Evolutionary conservation across 1,284 basidiomycete genomes (phyloP).

Genomic region (Pseudozyma tsukubaensis): DNA sequence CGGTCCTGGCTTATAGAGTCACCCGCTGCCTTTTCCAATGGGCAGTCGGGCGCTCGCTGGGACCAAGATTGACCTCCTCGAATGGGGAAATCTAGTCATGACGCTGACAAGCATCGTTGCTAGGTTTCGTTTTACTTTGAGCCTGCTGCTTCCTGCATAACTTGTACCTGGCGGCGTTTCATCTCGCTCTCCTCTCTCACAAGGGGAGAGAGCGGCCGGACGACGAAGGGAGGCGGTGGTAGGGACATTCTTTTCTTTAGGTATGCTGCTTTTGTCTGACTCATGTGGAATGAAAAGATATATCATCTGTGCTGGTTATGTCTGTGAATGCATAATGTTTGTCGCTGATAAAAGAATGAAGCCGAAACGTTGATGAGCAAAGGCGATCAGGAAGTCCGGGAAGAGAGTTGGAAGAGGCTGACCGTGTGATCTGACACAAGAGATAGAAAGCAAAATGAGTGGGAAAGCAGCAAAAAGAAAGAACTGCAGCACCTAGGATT

Average conservation of each 20-base stretch:
- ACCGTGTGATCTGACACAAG: neutral
- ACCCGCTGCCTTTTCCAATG: constrained; percentile 55
- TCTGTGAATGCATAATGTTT: neutral
- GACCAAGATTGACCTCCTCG: constrained; percentile 50
- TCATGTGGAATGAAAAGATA: neutral
- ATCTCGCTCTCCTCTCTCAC: constrained; percentile 30
- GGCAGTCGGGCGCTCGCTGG: constrained; percentile 56
- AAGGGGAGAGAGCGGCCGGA: constrained; percentile 36
- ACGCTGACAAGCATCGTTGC: constrained; percentile 48
- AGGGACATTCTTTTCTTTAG: constrained; percentile 28
- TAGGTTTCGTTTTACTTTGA: neutral
- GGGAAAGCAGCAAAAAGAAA: neutral
- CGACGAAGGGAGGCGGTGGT: constrained; percentile 56
- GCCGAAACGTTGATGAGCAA: no score
- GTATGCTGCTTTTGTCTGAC: neutral
- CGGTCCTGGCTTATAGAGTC: constrained; percentile 60
- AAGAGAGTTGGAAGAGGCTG: neutral
- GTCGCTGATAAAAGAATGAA: neutral
- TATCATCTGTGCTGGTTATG: neutral
- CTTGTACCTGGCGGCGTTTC: constrained; percentile 56
- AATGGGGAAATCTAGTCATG: constrained; percentile 5
- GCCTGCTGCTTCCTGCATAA: constrained; percentile 54
- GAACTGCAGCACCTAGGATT: constrained; percentile 76
- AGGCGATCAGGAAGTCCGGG: neutral
- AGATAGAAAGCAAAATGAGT: neutral